A percentile compares a stretch with the other conserved stretches of the same genome.
Conservation (phyloP, 176 grass and related monocot species). For the Paspalum vaginatum region DNA sequence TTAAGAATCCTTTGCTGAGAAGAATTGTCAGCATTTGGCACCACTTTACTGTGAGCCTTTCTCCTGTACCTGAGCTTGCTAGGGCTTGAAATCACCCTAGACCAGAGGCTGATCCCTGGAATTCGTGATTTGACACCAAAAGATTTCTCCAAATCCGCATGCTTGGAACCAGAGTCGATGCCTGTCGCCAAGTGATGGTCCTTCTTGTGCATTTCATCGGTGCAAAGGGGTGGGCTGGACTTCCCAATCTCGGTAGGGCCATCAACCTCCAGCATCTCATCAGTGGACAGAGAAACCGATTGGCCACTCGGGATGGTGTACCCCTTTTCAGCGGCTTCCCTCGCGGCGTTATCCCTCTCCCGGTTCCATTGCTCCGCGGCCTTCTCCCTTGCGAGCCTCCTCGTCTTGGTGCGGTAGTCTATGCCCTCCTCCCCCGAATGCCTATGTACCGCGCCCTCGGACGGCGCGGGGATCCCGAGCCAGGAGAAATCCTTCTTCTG, state of each 20-base stretch:
- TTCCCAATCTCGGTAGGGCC: slow-evolving; percentile 38
- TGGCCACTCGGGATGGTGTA: slow-evolving; percentile 66
- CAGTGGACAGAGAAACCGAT: slow-evolving; percentile 21
- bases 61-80: slow-evolving; percentile 58
- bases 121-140: slow-evolving; percentile 68
- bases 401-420: slow-evolving; percentile 80
- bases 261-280: slow-evolving; percentile 41
- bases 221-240: slow-evolving; percentile 55
- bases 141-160: slow-evolving; percentile 72
- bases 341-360: slow-evolving; percentile 64
- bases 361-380: slow-evolving; percentile 37
- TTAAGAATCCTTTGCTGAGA: slow-evolving; percentile 86
- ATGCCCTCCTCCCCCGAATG: slow-evolving; percentile 86
- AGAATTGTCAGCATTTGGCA: slow-evolving; percentile 55
- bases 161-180: slow-evolving; percentile 64
- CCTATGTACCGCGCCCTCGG: slow-evolving; percentile 52
- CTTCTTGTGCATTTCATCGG: slow-evolving; percentile 87
- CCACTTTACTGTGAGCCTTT: slow-evolving; percentile 61
- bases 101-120: slow-evolving; percentile 61
- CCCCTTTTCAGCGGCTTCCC: slow-evolving; percentile 72
- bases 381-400: slow-evolving; percentile 82
- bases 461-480: slow-evolving; percentile 75
- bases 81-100: slow-evolving; percentile 59
- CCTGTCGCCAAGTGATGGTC: slow-evolving; percentile 59
- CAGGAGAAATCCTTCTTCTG: slow-evolving; percentile 95